Percentiles rank a stretch among this genome's conserved stretches.
Conservation (phyloP, 768 basidiomycete genomes). For the Macrolepiota dolichaula region DNA sequence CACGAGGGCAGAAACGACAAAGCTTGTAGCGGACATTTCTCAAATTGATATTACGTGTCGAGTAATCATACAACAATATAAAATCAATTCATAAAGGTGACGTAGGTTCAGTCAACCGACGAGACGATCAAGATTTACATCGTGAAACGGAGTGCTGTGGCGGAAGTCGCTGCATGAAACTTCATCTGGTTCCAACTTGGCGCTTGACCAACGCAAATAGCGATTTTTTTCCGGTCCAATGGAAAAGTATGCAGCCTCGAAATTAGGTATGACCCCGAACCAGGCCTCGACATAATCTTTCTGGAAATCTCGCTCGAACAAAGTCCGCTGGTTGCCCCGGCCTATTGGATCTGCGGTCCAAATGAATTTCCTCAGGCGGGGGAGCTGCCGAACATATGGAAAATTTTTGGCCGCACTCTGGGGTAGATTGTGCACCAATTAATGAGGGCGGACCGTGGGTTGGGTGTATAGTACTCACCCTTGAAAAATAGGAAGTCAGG, state of each 20-base stretch:
- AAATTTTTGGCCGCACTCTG: background rate
- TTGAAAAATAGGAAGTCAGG: background rate
- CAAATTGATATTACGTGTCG: too few species aligned
- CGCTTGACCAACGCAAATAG: background rate
- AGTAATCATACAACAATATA: too few species aligned
- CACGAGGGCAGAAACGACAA: too few species aligned
- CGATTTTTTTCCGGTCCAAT: background rate
- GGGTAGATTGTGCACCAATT: background rate
- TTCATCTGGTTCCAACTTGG: background rate
- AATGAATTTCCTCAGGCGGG: background rate
- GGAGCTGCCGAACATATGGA: background rate
- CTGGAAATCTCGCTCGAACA: background rate
- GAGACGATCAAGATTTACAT: slow-evolving; percentile 1
- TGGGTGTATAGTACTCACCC: background rate
- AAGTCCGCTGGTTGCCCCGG: background rate
- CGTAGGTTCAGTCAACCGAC: too few species aligned
- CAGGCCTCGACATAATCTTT: background rate
- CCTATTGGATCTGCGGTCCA: background rate
- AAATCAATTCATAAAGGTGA: too few species aligned
- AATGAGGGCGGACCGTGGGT: background rate
- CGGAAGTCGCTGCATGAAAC: background rate
- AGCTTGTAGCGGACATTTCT: too few species aligned
- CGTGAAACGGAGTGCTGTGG: background rate
- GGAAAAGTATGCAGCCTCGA: background rate
- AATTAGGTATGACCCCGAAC: background rate